These are phyloP conservation scores for Ustilago sp. DNA, from an alignment of 1,284 basidiomycete genomes.

Conservation along the genomic window DNA sequence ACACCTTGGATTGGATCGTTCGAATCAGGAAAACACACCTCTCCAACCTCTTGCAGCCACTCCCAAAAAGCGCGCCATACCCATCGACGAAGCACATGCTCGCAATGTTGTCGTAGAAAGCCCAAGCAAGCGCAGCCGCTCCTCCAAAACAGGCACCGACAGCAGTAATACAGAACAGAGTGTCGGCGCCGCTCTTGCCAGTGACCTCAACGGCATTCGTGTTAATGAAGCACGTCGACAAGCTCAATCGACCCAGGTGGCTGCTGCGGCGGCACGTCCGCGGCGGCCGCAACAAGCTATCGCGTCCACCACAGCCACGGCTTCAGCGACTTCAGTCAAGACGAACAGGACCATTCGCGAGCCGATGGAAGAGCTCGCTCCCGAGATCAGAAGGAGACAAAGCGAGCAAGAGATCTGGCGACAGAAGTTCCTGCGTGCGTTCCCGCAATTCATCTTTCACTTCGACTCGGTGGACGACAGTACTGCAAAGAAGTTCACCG, in stretches of 20 bases:
- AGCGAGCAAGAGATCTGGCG: conserved; percentile 57
- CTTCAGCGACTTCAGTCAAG: conserved; percentile 32
- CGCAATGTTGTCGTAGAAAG: conserved; percentile 58
- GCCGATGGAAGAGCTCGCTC: conserved; percentile 53
- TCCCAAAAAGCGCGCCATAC: conserved; percentile 66
- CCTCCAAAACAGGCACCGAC: conserved; percentile 49
- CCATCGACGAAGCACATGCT: conserved; percentile 61
- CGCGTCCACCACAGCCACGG: conserved; percentile 4
- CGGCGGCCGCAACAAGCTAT: conserved; percentile 22
- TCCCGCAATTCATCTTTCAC: conserved; percentile 66
- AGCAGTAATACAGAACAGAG: conserved; percentile 50
- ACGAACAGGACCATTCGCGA: conserved; percentile 61
- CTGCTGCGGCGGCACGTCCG: conserved; percentile 8
- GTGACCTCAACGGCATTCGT: conserved; percentile 44
- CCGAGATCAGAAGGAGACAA: conserved; percentile 49
- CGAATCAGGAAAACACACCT: conserved; percentile 44
- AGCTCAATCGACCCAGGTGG: conserved; percentile 14
- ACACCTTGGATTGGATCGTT: conserved; percentile 41
- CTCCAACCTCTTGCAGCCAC: conserved; percentile 39
- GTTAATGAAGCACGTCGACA: conserved; percentile 37
- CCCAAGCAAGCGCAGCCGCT: conserved; percentile 58
- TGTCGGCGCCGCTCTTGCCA: conserved; percentile 41
- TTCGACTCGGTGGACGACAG: conserved; percentile 62
- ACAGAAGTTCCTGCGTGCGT: conserved; percentile 56
- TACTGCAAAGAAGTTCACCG: conserved; percentile 37